Evolutionary conservation across 352 stramenopile species (phyloP).

Genomic region (Globisporangium abappressorium): DNA sequence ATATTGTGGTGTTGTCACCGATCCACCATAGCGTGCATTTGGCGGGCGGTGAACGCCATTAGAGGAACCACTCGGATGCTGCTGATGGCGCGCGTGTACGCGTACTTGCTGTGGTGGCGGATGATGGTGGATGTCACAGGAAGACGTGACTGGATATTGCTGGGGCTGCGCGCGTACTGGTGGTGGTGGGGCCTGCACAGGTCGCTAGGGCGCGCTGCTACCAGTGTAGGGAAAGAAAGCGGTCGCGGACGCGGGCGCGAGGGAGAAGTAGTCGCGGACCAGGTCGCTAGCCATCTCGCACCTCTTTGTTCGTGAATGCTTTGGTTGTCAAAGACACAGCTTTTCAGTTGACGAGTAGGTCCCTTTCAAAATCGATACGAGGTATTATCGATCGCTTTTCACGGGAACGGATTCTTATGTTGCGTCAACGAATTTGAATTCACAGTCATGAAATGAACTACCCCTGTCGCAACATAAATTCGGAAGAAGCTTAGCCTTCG

Average conservation of each 20-base stretch:
- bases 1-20: too few relatives aligned
- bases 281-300: not conserved
- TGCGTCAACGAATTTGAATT: too few relatives aligned
- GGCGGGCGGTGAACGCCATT: too few relatives aligned
- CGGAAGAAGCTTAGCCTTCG: too few relatives aligned
- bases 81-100: too few relatives aligned
- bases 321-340: not conserved
- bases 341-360: not conserved
- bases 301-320: not conserved
- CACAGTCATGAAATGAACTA: too few relatives aligned
- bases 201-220: not conserved
- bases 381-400: not conserved
- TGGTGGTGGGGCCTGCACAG: too few relatives aligned
- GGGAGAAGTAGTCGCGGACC: conserved; percentile 5
- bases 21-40: too few relatives aligned
- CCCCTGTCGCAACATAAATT: too few relatives aligned
- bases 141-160: not conserved
- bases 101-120: too few relatives aligned
- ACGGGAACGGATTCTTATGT: not conserved
- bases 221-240: not conserved
- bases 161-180: not conserved
- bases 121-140: too few relatives aligned
- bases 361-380: not conserved
- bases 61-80: too few relatives aligned
- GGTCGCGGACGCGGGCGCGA: not conserved